phyloP scores from a whole-genome alignment of 163 green algal genomes.

The Scenedesmus sp. region DNA sequence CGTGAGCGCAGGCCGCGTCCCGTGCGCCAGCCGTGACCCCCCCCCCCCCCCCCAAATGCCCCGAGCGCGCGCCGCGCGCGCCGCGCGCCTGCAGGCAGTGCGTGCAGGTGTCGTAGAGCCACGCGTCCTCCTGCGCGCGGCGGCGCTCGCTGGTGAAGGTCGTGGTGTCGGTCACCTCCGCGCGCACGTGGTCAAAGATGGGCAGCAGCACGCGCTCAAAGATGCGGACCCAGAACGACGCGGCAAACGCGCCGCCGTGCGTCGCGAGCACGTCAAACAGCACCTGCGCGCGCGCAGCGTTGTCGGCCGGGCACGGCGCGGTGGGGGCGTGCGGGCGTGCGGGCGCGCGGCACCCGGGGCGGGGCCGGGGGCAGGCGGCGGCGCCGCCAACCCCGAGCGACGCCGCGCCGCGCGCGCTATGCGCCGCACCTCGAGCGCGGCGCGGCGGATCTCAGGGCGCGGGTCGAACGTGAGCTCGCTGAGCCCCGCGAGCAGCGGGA shows the following conservation, averaged over 20 bases:
- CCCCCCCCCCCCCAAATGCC: too few relatives aligned
- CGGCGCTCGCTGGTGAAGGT: conserved; percentile 88
- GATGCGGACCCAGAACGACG: conserved; percentile 93
- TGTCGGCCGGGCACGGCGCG: too few relatives aligned
- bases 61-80: too few relatives aligned
- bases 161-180: conserved; percentile 92
- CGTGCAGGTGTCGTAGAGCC: conserved; percentile 97
- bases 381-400: too few relatives aligned
- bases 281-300: conserved; percentile 52
- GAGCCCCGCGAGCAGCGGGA: conserved; percentile 96
- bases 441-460: conserved; percentile 67
- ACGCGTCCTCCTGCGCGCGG: conserved; percentile 83
- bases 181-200: conserved; percentile 96
- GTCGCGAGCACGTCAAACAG: conserved; percentile 96
- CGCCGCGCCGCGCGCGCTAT: too few relatives aligned
- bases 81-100: conserved; percentile 90
- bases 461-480: conserved; percentile 98
- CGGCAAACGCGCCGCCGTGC: conserved; percentile 90
- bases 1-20: too few relatives aligned
- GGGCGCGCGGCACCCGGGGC: not conserved
- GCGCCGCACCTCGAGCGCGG: conserved; percentile 78
- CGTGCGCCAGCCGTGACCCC: too few relatives aligned
- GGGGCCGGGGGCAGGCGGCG: too few relatives aligned
- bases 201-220: conserved; percentile 96
- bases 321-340: too few relatives aligned